Base-by-base conservation (phyloP, 306 rosid species). In the Quercus bicolor region DNA sequence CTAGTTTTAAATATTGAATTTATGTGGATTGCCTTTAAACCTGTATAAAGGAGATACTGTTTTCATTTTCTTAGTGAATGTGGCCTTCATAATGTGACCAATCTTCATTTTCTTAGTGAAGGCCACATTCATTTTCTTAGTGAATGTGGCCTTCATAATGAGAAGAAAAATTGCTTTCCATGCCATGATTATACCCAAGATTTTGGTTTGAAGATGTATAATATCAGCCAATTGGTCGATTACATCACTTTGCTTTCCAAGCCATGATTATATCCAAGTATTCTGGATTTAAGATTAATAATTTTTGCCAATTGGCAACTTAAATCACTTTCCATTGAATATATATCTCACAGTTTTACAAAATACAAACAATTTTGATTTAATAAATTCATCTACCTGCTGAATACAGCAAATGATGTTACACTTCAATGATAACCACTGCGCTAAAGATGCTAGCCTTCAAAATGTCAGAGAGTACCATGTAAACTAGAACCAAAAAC, bases 391-490 rank as follows among this genome's bases (percentile, higher is more conserved):
- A 68, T 53, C 54, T 70, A 74, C 70, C 23, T 53, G 52, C 70
- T 68, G 48, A 78, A 72, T 68, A 51, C 21, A 21, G 53, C 52
- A 56, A 70, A 78, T 33, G 18, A 60, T 56, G 61, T 40, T 24
- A 77, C 57, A 15, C 24, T 54, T 68, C 21, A 40, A 21, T 51
- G 70, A 79, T n/a, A 76, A 75, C 1, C 45, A 13, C 51, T 71
- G 56, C 64, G 77, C 74, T 45, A 68, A 48, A 75, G 81, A 75
- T 31, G 81, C 68, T 70, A 29, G 65, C 33, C 83, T 81, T 52
- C 62, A 75, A 77, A 72, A 52, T 5, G 51, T 62, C 51, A 56
- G 43, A 23, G 62, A 74, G 68, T 15, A 54, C 77, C 59, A 60
- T 79, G 34, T 54, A 54, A 76, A 57, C 66, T 82, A 52, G 78